These are phyloP conservation scores for Eustoma russellianum DNA, from an alignment of 257 asterid genomes.

Conservation along the genomic window DNA sequence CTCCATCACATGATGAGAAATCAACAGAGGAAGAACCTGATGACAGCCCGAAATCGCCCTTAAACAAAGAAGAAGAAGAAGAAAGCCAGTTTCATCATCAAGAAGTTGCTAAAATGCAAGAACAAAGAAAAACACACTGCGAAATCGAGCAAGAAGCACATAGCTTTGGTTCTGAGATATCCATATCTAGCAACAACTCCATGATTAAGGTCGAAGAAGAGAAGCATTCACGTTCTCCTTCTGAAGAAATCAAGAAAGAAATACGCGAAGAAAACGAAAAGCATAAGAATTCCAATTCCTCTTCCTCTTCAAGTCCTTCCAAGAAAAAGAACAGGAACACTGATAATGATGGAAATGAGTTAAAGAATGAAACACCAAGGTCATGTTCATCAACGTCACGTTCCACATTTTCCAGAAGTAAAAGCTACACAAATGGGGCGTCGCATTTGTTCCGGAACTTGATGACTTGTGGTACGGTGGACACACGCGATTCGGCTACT, in stretches of 20 bases:
- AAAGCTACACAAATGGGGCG: constrained; percentile 30
- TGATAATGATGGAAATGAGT: constrained; percentile 4
- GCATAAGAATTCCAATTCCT: constrained; percentile 9
- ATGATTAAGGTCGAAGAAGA: constrained; percentile 24
- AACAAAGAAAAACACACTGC: constrained; percentile 26
- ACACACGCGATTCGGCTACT: constrained; percentile 53
- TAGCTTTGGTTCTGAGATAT: constrained; percentile 48
- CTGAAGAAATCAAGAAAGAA: constrained; percentile 13
- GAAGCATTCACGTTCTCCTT: background rate
- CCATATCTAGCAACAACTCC: constrained; percentile 51
- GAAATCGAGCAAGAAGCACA: constrained; percentile 66
- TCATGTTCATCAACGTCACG: background rate
- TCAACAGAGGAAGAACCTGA: no score
- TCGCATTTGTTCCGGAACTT: constrained; percentile 44
- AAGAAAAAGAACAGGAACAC: constrained; percentile 31
- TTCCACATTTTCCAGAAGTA: constrained; percentile 25
- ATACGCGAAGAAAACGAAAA: constrained; percentile 14
- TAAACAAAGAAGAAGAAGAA: constrained; percentile 16
- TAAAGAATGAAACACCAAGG: no score
- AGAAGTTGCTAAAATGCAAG: constrained; percentile 16
- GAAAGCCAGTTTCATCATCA: constrained; percentile 19
- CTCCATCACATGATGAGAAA: constrained; percentile 22
- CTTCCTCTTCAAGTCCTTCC: constrained; percentile 13
- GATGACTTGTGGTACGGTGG: constrained; percentile 59
- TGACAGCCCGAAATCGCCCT: background rate